These are phyloP conservation scores for Phlegmacium glaucopus DNA, from an alignment of 768 basidiomycete species.

Conservation along the genomic window DNA sequence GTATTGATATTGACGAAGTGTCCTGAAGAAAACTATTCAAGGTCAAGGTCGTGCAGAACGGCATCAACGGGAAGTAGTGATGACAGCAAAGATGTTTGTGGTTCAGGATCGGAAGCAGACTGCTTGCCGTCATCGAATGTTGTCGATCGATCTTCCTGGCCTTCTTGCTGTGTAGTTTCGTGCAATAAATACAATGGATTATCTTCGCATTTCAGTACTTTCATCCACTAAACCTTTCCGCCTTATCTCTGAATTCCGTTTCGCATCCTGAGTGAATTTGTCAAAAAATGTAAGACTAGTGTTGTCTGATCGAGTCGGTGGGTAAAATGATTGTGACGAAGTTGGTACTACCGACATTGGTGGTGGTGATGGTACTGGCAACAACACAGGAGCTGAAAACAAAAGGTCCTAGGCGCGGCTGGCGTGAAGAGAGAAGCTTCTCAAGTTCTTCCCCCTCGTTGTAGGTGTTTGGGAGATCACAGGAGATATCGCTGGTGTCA, in stretches of 20 bases:
- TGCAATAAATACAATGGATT: slow-evolving; percentile 66
- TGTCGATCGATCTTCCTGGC: slow-evolving; percentile 13
- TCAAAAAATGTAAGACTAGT: slow-evolving; percentile 55
- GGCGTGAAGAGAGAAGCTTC: slow-evolving; percentile 42
- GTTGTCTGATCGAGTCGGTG: slow-evolving; percentile 11
- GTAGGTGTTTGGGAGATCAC: neutral
- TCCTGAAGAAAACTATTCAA: too few species aligned
- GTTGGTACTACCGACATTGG: slow-evolving; percentile 4
- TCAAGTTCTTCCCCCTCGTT: slow-evolving; percentile 3
- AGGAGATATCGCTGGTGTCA: too few species aligned
- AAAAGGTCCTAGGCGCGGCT: slow-evolving; percentile 48
- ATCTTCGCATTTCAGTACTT: slow-evolving; percentile 59
- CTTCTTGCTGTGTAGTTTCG: neutral
- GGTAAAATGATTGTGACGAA: slow-evolving; percentile 1
- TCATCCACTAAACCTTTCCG: slow-evolving; percentile 59
- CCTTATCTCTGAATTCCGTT: slow-evolving; percentile 47
- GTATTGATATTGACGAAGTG: too few species aligned
- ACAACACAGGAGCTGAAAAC: neutral
- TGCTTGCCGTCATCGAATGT: slow-evolving; percentile 11
- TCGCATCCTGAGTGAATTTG: slow-evolving; percentile 55
- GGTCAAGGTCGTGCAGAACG: too few species aligned
- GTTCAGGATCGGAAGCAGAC: neutral
- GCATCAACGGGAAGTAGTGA: neutral
- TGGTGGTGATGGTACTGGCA: neutral
- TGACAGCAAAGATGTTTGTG: neutral